Evolutionary conservation across 768 basidiomycete genomes (phyloP), one percentile per base, ranked within the genome.

Genomic region (Daedaleopsis sinensis): DNA sequence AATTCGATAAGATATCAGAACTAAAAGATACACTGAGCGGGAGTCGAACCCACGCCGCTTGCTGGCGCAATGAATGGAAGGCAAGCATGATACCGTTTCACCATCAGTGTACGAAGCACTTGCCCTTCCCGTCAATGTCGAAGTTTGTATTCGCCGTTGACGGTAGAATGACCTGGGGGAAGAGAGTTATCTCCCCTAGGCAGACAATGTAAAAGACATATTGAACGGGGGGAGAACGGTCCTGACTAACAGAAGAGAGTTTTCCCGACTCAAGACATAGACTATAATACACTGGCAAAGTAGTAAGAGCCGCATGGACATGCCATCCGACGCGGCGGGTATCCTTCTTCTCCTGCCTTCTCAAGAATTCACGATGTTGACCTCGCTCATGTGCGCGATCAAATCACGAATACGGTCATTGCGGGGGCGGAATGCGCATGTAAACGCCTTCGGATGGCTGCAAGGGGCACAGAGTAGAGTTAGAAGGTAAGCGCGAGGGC

Each of bases 31-130:
- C 65, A 65, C 65, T 59, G 65, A 65, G 55, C 58, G 65, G 65
- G 65, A 62, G 65, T 65, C 65, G 65, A 65, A 65, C 65, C 65
- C 65, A 37, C 54, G 61, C 65, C 65, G 65, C 65, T 65, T 65
- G 61, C 61, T 65, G 24, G n/a, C n/a, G n/a, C n/a, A n/a, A 38
- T 18, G 3, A 4, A 35, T 65, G 65, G 61, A 65, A 65, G 65
- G 65, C 65, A 65, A 65, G 65, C 65, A 65, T 62, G 65, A 62
- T 62, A 62, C 65, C 65, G 65, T 65, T 65, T 65, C 65, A 65
- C 65, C 65, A 65, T 62, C 65, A 59, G 65, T 65, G 65, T 65
- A 21, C n/a, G 35, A 19, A 4, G 6, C 10, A 35, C 13, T n/a
- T 5, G 10, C 46, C 8, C n/a, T n/a, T n/a, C n/a, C n/a, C n/a